Base-by-base conservation (phyloP, 495 filamentous ascomycete species). In the Apiosordaria backusii region DNA sequence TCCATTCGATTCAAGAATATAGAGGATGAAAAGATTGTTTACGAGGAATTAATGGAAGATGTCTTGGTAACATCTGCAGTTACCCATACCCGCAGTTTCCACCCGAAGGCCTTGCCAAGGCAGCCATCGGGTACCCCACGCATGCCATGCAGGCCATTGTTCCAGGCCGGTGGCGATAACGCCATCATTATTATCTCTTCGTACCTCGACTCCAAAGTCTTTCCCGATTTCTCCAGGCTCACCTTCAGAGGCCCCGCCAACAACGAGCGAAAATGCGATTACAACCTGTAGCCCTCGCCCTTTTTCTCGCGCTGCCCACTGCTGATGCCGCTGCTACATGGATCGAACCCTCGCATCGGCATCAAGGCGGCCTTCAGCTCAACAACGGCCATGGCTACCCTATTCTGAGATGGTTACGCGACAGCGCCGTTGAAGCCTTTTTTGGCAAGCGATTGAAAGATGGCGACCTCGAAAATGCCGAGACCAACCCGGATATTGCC, bases 361-460 rank as follows among this genome's bases (percentile, higher is more conserved):
- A 74, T 18, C 52, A 50, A 24, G 24, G 21, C 4, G 58, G 26
- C 27, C 26, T 64, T 45, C 65, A 60, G 45, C 50, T 40, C 45
- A 29, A 52, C 66, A 58, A 60, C 60, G 61, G n/a, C n/a, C n/a
- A n/a, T n/a, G n/a, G 65, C 19, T 81, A 80, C 59, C 74, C 75
- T 0, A 73, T 81, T 27, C 66, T 82, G 77, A 86, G 80, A 61
- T 84, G 85, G 69, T 68, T 91, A 24, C 87, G 90, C 65, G 87
- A 92, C 70, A 83, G 82, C 68, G 76, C 87, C 27, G 85, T 91
- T 61, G 82, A 88, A 63, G 79, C 80, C 35, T 77, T 92, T 64
- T 91, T 92, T 80, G 83, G 86, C 0, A 77, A 77, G 19, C 83
- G 78, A 59, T 73, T 65, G 63, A 45, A 5, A 19, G 26, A 50